Conservation (phyloP, 176 grass and related monocot genomes). For the Oryza longistaminata region DNA sequence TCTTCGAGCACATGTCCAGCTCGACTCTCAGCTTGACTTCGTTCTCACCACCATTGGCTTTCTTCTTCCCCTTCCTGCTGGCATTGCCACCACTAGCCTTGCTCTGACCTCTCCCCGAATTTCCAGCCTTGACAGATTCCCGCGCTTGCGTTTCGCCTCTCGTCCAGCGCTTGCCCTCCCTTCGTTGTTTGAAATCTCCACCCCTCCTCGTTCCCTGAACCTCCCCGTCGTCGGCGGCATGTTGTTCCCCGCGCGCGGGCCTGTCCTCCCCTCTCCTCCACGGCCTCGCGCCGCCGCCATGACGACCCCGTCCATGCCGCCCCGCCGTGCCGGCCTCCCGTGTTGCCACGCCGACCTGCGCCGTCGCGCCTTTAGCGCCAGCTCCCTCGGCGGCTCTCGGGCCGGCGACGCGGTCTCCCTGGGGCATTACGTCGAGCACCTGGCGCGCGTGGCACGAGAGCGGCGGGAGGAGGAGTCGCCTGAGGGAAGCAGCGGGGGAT, state of each 20-base stretch:
- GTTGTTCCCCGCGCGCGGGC: background rate
- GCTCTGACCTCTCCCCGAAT: background rate
- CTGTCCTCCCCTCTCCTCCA: conserved; percentile 33
- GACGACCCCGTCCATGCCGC: background rate
- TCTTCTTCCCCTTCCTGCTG: conserved; percentile 23
- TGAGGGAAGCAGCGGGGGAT: background rate
- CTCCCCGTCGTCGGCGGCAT: background rate
- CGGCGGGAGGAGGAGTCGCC: background rate
- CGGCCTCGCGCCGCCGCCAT: background rate
- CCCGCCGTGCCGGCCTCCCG: background rate
- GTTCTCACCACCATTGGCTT: conserved; percentile 23
- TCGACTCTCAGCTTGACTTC: conserved; percentile 42
- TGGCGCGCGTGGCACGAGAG: background rate
- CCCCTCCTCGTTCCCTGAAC: background rate
- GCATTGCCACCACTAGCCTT: conserved; percentile 12
- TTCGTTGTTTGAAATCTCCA: background rate
- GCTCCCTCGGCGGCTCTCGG: background rate
- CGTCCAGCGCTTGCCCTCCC: background rate
- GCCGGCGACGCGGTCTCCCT: background rate
- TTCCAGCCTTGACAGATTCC: background rate
- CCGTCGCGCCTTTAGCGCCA: background rate
- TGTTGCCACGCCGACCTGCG: background rate
- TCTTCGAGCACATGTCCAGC: conserved; percentile 72
- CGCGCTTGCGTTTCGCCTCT: conserved; percentile 13
- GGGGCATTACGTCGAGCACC: conserved; percentile 21